Conservation (phyloP, 2,329 filamentous ascomycete genomes). For the Westerdykella aurantiaca region DNA sequence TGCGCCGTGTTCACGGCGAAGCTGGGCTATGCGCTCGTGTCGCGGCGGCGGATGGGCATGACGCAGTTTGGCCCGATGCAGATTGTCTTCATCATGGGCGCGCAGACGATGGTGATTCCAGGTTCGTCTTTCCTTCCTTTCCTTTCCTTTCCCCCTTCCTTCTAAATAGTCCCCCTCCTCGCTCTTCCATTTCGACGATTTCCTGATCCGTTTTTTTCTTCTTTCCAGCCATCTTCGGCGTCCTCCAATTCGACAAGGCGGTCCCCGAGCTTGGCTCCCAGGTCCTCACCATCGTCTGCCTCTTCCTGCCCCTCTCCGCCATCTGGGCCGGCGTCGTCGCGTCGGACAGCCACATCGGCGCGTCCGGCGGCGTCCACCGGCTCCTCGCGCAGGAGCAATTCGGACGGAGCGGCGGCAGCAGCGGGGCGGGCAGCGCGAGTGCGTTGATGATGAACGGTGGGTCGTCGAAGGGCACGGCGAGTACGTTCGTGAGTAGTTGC, state of each 20-base stretch:
- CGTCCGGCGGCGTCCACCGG: slow-evolving; percentile 15
- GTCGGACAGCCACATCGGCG: slow-evolving; percentile 17
- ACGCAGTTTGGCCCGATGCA: slow-evolving; percentile 60
- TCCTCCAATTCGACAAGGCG: slow-evolving; percentile 49
- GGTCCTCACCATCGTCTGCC: slow-evolving; percentile 53
- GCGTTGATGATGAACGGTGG: neutral
- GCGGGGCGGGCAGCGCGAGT: neutral
- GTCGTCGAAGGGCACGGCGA: neutral
- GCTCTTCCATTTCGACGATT: neutral
- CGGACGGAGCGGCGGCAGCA: slow-evolving; percentile 7
- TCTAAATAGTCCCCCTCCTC: neutral
- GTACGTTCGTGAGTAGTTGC: neutral
- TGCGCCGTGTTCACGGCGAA: slow-evolving; percentile 58
- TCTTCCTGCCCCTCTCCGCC: slow-evolving; percentile 60
- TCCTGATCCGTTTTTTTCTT: slow-evolving; percentile 10
- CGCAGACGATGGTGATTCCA: slow-evolving; percentile 60
- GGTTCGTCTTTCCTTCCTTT: slow-evolving; percentile 36
- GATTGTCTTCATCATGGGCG: slow-evolving; percentile 62
- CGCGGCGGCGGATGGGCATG: slow-evolving; percentile 53
- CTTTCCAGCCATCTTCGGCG: slow-evolving; percentile 53
- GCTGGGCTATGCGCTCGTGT: slow-evolving; percentile 52
- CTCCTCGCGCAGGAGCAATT: slow-evolving; percentile 20
- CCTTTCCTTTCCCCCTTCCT: neutral
- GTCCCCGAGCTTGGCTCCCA: slow-evolving; percentile 52
- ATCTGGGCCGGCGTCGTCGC: slow-evolving; percentile 53